Evolutionary conservation across 2,329 filamentous ascomycete species (phyloP), one percentile per base, ranked within the genome.

Genomic region (Diaporthe sp.): DNA sequence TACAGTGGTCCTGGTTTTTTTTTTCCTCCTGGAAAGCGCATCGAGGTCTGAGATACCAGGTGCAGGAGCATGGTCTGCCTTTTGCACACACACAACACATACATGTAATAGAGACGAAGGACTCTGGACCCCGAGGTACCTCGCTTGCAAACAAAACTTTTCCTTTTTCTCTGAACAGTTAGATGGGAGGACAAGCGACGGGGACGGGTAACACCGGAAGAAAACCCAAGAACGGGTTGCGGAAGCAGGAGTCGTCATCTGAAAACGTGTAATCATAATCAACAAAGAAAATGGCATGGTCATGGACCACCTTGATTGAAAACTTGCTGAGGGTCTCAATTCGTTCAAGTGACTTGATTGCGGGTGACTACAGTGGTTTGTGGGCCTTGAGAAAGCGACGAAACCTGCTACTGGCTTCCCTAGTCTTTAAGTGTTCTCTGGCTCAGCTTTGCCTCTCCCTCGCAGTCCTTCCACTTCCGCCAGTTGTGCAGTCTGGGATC

Each of bases 1-100:
- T 77, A 79, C 74, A 77, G 78, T 77, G 75, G 77, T 73, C 75
- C 76, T 76, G 77, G 77, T 73, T 77, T 79, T 78, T 78, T 74
- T 76, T 77, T n/a, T n/a, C n/a, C n/a, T n/a, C n/a, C 58, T 58
- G 58, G 50, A 55, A 68, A 68, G 63, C 53, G 32, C 53, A 69
- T 66, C 51, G 42, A 25, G 44, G 70, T 53, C 56, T 37, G 53
- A 69, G 61, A 75, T 73, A 71, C 35, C 65, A 35, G 63, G 42
- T 44, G 66, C 56, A 59, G 30, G 35, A 65, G 65, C 73, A 65
- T 73, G 73, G n/a, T 37, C 56, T 66, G 58, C 50, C 65, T 71
- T 63, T 53, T 68, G 63, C 68, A 73, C 30, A 58, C 44, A 66
- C n/a, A n/a, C n/a, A n/a, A 73, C 58, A 61, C 44, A 66, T 51